Evolutionary conservation across 2,329 filamentous ascomycete species (phyloP).

Genomic region (Bipolaris cookei): DNA sequence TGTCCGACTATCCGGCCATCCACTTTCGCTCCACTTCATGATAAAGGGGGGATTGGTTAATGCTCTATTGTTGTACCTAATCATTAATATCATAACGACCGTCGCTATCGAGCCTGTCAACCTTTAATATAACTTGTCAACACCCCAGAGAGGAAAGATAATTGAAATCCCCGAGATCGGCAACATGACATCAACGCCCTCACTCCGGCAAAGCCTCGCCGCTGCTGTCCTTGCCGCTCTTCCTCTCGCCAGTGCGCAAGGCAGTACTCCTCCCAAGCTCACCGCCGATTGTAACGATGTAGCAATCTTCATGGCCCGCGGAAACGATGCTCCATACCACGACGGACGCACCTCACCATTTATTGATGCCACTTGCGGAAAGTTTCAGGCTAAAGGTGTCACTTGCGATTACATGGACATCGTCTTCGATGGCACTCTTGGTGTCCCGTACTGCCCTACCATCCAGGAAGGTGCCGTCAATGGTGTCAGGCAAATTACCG

Average conservation of each 20-base stretch:
- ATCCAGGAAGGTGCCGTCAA: slow-evolving; percentile 13
- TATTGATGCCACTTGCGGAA: slow-evolving; percentile 7
- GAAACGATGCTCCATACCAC: slow-evolving; percentile 12
- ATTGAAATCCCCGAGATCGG: background rate
- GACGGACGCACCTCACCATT: slow-evolving; percentile 13
- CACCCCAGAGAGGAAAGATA: background rate
- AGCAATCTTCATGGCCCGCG: slow-evolving; percentile 14
- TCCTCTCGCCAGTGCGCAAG: slow-evolving; percentile 6
- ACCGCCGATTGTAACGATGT: slow-evolving; percentile 13
- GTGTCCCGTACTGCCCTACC: slow-evolving; percentile 8
- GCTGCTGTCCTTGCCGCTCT: slow-evolving; percentile 12
- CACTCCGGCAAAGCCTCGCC: slow-evolving; percentile 13
- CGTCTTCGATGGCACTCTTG: slow-evolving; percentile 12
- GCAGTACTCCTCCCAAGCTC: slow-evolving; percentile 10
- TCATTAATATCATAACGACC: slow-evolving; percentile 6
- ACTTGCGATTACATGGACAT: slow-evolving; percentile 13
- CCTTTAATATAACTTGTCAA: background rate
- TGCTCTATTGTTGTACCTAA: slow-evolving; percentile 2
- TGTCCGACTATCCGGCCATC: slow-evolving; percentile 11
- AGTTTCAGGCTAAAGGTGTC: slow-evolving; percentile 11
- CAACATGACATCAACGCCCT: slow-evolving; percentile 3
- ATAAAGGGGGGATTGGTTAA: slow-evolving; percentile 2
- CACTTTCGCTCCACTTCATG: slow-evolving; percentile 6
- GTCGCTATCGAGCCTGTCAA: background rate
- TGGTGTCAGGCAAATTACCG: slow-evolving; percentile 13